A percentile compares a stretch with the other conserved stretches of the same genome.
Evolutionary conservation across 176 grass and related monocot species (phyloP).

Genomic region (Dactylis glomerata): DNA sequence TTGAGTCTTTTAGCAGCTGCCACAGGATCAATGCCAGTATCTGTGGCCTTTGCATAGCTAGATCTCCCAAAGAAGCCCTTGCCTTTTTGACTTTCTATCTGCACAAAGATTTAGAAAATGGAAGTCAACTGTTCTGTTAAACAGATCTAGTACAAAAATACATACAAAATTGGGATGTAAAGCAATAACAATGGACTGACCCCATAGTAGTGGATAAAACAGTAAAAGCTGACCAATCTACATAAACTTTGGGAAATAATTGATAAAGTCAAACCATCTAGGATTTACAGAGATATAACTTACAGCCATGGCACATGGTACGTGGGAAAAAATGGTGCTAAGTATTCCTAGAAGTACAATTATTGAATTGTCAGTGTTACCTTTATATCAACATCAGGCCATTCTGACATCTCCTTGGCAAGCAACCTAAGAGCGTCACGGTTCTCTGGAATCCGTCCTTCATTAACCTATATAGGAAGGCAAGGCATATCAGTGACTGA

Average conservation of each 20-base stretch:
- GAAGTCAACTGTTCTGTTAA: not conserved
- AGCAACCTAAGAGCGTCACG: slow-evolving; percentile 66
- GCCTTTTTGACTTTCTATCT: slow-evolving; percentile 67
- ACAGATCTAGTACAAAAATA: not conserved
- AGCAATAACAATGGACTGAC: not conserved
- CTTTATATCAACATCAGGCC: slow-evolving; percentile 89
- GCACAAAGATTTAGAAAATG: slow-evolving; percentile 7
- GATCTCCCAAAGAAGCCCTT: slow-evolving; percentile 75
- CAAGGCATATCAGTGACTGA: not conserved
- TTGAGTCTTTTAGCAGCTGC: slow-evolving; percentile 88
- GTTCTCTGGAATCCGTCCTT: slow-evolving; percentile 83
- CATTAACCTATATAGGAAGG: slow-evolving; percentile 65
- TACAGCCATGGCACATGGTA: not conserved
- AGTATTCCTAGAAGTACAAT: slow-evolving; percentile 3
- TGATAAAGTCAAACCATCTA: not conserved
- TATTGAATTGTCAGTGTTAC: slow-evolving; percentile 32
- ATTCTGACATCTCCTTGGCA: slow-evolving; percentile 88
- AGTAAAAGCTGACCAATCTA: not conserved
- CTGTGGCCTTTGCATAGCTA: slow-evolving; percentile 80
- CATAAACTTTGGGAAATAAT: not conserved
- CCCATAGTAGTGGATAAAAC: not conserved
- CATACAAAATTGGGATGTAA: not conserved
- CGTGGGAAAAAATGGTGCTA: not conserved
- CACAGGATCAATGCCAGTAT: slow-evolving; percentile 83
- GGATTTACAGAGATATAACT: not conserved